Evolutionary conservation across 1,284 basidiomycete species (phyloP).

Genomic region (Caloboletus inedulis): DNA sequence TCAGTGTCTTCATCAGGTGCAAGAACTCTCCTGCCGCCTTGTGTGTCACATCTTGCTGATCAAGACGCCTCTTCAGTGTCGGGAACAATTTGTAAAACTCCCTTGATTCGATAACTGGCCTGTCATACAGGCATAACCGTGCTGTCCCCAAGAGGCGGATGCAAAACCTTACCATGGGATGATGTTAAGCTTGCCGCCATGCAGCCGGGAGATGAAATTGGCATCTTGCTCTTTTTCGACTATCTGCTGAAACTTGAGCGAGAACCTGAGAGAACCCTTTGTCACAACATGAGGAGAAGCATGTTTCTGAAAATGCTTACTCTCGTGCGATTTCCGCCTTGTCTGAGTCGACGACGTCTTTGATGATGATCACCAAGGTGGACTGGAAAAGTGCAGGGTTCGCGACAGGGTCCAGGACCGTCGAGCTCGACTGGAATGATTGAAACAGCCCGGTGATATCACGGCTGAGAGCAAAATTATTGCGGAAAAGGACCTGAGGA

Average conservation of each 20-base stretch:
- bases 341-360: slow-evolving; percentile 60
- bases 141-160: neutral
- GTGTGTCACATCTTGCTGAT: slow-evolving; percentile 49
- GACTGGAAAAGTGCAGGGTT: slow-evolving; percentile 61
- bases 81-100: slow-evolving; percentile 56
- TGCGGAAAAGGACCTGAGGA: slow-evolving; percentile 58
- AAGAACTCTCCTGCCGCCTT: slow-evolving; percentile 52
- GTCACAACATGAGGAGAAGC: neutral
- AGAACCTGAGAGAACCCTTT: slow-evolving; percentile 38
- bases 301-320: slow-evolving; percentile 38
- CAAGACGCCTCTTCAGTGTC: slow-evolving; percentile 43
- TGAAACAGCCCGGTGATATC: slow-evolving; percentile 59
- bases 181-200: slow-evolving; percentile 51
- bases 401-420: slow-evolving; percentile 52
- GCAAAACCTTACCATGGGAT: slow-evolving; percentile 42
- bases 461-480: slow-evolving; percentile 59
- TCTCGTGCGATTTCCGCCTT: slow-evolving; percentile 52
- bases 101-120: slow-evolving; percentile 60
- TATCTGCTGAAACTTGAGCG: slow-evolving; percentile 51
- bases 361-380: slow-evolving; percentile 59
- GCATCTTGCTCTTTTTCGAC: slow-evolving; percentile 56
- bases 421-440: slow-evolving; percentile 61
- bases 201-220: slow-evolving; percentile 57
- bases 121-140: neutral
- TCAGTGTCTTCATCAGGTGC: slow-evolving; percentile 55